Conservation (phyloP, 2,329 filamentous ascomycete species). For the Paramyrothecium roridum region DNA sequence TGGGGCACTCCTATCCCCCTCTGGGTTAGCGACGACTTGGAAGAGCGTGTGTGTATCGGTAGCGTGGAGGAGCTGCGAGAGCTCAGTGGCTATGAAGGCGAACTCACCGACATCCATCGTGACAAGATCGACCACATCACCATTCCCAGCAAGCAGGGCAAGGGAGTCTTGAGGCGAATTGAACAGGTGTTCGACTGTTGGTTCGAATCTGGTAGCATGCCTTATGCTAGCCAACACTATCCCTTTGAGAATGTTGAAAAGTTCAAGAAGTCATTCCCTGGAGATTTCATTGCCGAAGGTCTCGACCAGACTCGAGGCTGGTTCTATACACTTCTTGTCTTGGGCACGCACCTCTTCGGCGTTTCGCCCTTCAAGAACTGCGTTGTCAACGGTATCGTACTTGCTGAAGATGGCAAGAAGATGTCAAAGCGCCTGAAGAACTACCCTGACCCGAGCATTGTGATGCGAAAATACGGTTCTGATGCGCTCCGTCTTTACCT, state of each 20-base stretch:
- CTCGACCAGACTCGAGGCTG: constrained; percentile 92
- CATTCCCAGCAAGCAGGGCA: constrained; percentile 85
- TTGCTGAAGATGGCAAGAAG: constrained; percentile 95
- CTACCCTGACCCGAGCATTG: constrained; percentile 80
- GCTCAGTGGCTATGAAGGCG: constrained; percentile 80
- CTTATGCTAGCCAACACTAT: constrained; percentile 86
- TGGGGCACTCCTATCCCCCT: constrained; percentile 93
- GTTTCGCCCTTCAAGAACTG: constrained; percentile 89
- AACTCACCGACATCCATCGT: constrained; percentile 82
- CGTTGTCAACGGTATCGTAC: constrained; percentile 92
- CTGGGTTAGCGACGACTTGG: constrained; percentile 86
- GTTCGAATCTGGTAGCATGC: constrained; percentile 97
- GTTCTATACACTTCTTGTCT: constrained; percentile 91
- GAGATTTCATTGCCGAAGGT: constrained; percentile 92
- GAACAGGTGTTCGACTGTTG: constrained; percentile 95
- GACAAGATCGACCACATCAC: constrained; percentile 94
- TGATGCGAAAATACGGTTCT: constrained; percentile 86
- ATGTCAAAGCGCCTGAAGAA: constrained; percentile 98
- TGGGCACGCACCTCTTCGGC: constrained; percentile 85
- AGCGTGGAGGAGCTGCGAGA: constrained; percentile 81
- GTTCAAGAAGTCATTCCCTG: constrained; percentile 79
- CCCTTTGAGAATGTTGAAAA: constrained; percentile 85
- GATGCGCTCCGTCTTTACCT: constrained; percentile 93
- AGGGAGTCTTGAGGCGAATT: constrained; percentile 74
- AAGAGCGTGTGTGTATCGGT: constrained; percentile 83